Evolutionary conservation across 2,329 filamentous ascomycete species (phyloP), one percentile per base, ranked within the genome.

Genomic region (Aphanoascus verrucosus): DNA sequence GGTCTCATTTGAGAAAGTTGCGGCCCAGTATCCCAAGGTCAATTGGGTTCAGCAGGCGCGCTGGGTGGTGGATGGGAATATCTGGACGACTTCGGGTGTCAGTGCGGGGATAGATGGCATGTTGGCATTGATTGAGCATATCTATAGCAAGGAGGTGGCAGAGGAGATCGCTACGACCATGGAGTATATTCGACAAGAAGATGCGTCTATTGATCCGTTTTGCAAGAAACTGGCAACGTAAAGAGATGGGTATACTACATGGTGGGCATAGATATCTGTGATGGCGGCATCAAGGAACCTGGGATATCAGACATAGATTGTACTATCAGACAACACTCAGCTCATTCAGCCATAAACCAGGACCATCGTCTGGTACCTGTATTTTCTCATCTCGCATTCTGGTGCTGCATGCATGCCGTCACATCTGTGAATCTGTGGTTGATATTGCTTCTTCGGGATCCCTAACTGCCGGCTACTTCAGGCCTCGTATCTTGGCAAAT

Each of bases 21-120:
- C 68, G 1, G 63, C 68, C 1, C 66, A 74, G 50, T 74, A 77
- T 0, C 72, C 75, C 0, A 67, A 73, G 0, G 79, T 83, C 0
- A 65, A 77, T 0, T 87, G 83, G 83, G 73, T 82, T 23, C 67
- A 72, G 0, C 72, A 74, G 28, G 83, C 83, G 17, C 73, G 84
- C 38, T 86, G 81, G 78, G 78, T 84, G 0, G 69, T 73, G 0
- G 82, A 86, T 65, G 82, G 79, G 3, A 82, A 84, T 55, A 69
- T 85, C 6, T 86, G 83, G 82, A 80, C 78, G 2, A 79, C 78
- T 1, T 82, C 80, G 0, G 83, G 84, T 0, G 75, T 84, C 5
- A 75, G 74, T 49, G 81, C 82, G 1, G 82, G 82, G 0, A 83
- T 82, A 44, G 82, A 85, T 69, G 69, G 78, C 55, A 77, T 74